A percentile compares a stretch with the other conserved stretches of the same genome.
phyloP scores from a whole-genome alignment of 495 filamentous ascomycete genomes.

The Aspergillus hancockii region DNA sequence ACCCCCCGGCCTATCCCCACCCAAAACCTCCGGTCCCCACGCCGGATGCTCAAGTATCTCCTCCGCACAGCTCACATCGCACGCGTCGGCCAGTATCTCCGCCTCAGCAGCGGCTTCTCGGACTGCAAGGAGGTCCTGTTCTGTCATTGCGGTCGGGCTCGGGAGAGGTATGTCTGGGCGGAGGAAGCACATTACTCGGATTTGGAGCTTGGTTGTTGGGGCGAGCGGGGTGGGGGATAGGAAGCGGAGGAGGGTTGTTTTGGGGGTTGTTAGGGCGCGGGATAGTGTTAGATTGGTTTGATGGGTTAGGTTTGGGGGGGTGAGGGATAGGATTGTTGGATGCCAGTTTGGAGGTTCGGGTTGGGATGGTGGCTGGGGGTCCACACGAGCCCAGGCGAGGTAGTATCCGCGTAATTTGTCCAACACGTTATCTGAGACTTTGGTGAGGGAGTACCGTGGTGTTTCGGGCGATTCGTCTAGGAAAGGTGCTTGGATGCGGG shows the following conservation, averaged over 20 bases:
- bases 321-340: slow-evolving; percentile 52
- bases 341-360: slow-evolving; percentile 43
- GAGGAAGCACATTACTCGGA: slow-evolving; percentile 58
- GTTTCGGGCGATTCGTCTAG: slow-evolving; percentile 28
- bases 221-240: slow-evolving; percentile 23
- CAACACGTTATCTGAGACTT: slow-evolving; percentile 44
- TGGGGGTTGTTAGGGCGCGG: slow-evolving; percentile 36
- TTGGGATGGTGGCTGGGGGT: slow-evolving; percentile 8
- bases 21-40: slow-evolving; percentile 49
- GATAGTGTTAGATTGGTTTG: slow-evolving; percentile 35
- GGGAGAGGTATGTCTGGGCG: slow-evolving; percentile 31
- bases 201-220: slow-evolving; percentile 40
- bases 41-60: slow-evolving; percentile 53
- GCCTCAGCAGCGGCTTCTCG: slow-evolving; percentile 39
- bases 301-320: slow-evolving; percentile 38
- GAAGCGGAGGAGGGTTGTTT: slow-evolving; percentile 47
- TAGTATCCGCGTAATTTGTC: slow-evolving; percentile 59
- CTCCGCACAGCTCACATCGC: slow-evolving; percentile 51
- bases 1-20: slow-evolving; percentile 36
- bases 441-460: slow-evolving; percentile 29
- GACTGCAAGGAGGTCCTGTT: slow-evolving; percentile 29
- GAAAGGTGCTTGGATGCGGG: slow-evolving; percentile 28
- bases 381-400: slow-evolving; percentile 60
- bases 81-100: slow-evolving; percentile 40
- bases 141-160: slow-evolving; percentile 8